Conservation (phyloP, 2,329 filamentous ascomycete species). For the Xylariomycetidae sp. region DNA sequence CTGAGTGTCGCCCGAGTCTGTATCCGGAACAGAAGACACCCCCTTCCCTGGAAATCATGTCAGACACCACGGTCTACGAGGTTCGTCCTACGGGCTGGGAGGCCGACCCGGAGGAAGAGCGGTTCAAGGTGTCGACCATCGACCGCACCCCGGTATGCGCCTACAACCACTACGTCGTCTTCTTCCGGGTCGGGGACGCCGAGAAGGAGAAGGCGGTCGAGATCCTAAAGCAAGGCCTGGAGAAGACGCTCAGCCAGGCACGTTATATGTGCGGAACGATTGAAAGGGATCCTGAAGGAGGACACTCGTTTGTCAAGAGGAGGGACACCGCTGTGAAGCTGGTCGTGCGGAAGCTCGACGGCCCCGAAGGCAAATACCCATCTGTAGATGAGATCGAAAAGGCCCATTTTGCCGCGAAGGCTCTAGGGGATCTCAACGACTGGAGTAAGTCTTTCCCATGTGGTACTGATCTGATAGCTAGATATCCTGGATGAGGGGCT, state of each 20-base stretch:
- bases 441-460: constrained; percentile 31
- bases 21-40: too few relatives aligned
- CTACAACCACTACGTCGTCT: constrained; percentile 36
- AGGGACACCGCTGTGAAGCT: constrained; percentile 29
- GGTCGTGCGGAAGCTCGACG: constrained; percentile 33
- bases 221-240: constrained; percentile 29
- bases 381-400: constrained; percentile 34
- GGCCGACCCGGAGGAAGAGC: constrained; percentile 1
- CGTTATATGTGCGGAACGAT: constrained; percentile 35
- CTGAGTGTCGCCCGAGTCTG: too few relatives aligned
- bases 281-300: constrained; percentile 31
- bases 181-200: constrained; percentile 33
- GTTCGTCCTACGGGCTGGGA: neutral
- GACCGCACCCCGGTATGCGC: neutral
- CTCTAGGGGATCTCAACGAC: constrained; percentile 27
- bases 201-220: constrained; percentile 15
- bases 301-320: constrained; percentile 32
- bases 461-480: too few relatives aligned
- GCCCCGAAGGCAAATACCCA: constrained; percentile 27
- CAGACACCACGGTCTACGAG: too few relatives aligned
- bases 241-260: constrained; percentile 31
- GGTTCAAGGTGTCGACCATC: constrained; percentile 2
- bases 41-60: too few relatives aligned
- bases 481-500: too few relatives aligned
- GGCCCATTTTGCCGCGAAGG: constrained; percentile 26